Evolutionary conservation across 441 rosid species (phyloP).

Genomic region (Adansonia rubrostipa): DNA sequence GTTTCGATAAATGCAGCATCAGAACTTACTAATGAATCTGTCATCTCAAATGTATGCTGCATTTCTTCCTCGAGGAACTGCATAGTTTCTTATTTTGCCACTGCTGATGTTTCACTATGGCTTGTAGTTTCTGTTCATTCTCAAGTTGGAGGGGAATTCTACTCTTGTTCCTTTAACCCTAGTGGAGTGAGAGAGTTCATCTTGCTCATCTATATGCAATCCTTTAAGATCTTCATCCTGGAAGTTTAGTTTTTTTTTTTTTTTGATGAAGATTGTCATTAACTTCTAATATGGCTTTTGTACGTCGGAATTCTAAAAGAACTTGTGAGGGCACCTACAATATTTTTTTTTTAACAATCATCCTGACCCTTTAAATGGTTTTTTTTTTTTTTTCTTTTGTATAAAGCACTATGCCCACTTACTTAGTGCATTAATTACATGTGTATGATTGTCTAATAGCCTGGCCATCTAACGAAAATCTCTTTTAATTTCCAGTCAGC

Average conservation of each 20-base stretch:
- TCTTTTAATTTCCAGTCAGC: slow-evolving; percentile 71
- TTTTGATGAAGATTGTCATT: slow-evolving; percentile 6
- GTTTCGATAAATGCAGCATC: neutral
- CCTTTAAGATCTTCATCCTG: neutral
- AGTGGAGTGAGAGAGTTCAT: slow-evolving; percentile 9
- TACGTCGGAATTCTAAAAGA: neutral
- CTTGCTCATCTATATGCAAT: neutral
- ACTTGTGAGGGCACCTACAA: neutral
- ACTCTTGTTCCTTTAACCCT: neutral
- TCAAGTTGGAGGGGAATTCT: neutral
- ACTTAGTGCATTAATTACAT: neutral
- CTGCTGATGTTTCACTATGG: neutral
- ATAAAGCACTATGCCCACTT: slow-evolving; percentile 2
- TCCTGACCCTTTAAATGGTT: neutral
- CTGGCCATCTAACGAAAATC: slow-evolving; percentile 27
- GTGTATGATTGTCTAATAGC: slow-evolving; percentile 10
- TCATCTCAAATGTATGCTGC: neutral
- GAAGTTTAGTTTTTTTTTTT: neutral
- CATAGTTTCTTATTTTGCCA: neutral
- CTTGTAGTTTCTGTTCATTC: slow-evolving; percentile 17
- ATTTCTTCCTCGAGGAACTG: slow-evolving; percentile 12
- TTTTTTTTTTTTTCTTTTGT: neutral
- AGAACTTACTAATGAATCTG: neutral
- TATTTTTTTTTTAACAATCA: neutral
- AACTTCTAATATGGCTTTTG: neutral